phyloP scores from a whole-genome alignment of 139 green algal species.

The Desmodesmus armatus region DNA sequence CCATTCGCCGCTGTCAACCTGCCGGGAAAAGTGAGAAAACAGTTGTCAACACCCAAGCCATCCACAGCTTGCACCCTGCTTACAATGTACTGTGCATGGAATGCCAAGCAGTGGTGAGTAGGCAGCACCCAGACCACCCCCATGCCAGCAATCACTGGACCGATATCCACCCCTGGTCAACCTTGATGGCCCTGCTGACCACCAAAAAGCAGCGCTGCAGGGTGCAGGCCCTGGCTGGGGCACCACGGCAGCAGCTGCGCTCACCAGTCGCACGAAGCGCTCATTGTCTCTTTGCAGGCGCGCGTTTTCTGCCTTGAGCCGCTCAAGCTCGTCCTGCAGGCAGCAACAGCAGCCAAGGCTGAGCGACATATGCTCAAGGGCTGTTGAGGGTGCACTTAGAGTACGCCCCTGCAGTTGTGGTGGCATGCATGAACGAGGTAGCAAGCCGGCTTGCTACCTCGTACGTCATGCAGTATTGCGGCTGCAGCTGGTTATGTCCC shows the following conservation, averaged over 20 bases:
- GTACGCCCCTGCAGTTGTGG: neutral
- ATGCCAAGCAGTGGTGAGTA: too few species aligned
- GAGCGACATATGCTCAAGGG: neutral
- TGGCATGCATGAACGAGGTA: neutral
- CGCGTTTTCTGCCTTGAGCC: constrained; percentile 81
- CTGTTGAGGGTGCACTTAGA: neutral
- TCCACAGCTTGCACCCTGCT: too few species aligned
- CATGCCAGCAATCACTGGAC: too few species aligned
- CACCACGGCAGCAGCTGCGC: too few species aligned
- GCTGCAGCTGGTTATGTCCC: too few species aligned
- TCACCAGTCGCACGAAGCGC: constrained; percentile 81
- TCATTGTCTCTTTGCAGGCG: constrained; percentile 86
- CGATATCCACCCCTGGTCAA: too few species aligned
- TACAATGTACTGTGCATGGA: too few species aligned
- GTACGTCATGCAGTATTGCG: too few species aligned
- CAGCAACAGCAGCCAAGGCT: neutral
- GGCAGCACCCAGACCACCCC: too few species aligned
- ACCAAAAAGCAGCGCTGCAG: too few species aligned
- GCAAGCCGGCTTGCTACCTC: neutral
- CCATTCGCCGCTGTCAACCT: constrained; percentile 95
- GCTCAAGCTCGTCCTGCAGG: constrained; percentile 48
- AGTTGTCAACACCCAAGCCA: constrained; percentile 81
- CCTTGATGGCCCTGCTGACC: too few species aligned
- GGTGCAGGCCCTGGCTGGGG: too few species aligned
- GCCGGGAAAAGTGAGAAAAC: constrained; percentile 70